These are phyloP conservation scores for Brettanomyces naardenensis DNA, from an alignment of 805 yeast genomes.

Conservation along the genomic window DNA sequence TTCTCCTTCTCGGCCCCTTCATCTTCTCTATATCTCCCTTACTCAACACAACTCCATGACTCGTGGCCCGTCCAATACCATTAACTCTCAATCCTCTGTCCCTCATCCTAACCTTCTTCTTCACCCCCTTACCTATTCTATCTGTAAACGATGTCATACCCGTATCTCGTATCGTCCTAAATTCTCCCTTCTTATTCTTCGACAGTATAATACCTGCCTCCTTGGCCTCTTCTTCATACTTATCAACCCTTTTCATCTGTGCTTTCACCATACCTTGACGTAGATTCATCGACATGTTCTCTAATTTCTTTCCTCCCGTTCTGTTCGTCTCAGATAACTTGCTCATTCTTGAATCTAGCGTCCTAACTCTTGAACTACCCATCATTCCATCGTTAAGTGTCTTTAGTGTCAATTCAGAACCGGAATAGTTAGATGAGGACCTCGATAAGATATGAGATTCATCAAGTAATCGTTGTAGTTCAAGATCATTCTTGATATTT, in stretches of 20 bases:
- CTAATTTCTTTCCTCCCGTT: constrained; percentile 33
- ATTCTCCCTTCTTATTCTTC: constrained; percentile 56
- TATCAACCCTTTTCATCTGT: constrained; percentile 41
- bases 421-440: constrained; percentile 36
- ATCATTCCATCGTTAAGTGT: constrained; percentile 49
- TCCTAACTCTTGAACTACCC: constrained; percentile 63
- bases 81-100: constrained; percentile 76
- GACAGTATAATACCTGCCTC: constrained; percentile 90
- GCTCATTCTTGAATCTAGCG: constrained; percentile 51
- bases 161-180: constrained; percentile 47
- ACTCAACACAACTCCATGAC: constrained; percentile 70
- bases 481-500: constrained; percentile 62
- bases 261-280: constrained; percentile 75
- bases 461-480: constrained; percentile 56
- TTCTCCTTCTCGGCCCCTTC: constrained; percentile 6
- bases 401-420: constrained; percentile 59
- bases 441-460: constrained; percentile 59
- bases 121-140: constrained; percentile 41
- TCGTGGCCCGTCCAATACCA: constrained; percentile 67
- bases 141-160: constrained; percentile 44
- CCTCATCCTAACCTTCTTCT: constrained; percentile 33
- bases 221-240: constrained; percentile 67
- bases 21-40: constrained; percentile 55
- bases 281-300: constrained; percentile 83
- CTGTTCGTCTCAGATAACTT: constrained; percentile 40